Percentiles rank a stretch among this genome's conserved stretches.
These are phyloP conservation scores for Carex parvula DNA, from an alignment of 176 grass and related monocot species.

Conservation along the genomic window DNA sequence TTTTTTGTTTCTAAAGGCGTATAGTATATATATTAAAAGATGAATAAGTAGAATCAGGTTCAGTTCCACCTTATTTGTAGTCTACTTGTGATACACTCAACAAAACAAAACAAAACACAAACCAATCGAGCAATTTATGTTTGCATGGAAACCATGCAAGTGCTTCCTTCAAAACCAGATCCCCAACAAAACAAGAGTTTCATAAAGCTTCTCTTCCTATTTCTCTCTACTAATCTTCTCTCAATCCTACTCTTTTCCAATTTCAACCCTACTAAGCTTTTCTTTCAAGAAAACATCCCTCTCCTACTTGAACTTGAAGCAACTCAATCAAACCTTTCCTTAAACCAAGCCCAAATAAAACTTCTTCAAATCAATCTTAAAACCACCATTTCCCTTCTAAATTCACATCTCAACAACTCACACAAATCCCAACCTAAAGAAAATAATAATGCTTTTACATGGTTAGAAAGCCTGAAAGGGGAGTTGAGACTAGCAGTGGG, in stretches of 20 bases:
- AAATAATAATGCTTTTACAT: slow-evolving; percentile 1
- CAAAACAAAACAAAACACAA: slow-evolving; percentile 6
- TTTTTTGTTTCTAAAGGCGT: neutral
- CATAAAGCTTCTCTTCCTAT: slow-evolving; percentile 30
- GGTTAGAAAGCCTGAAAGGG: slow-evolving; percentile 12
- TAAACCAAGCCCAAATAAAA: slow-evolving; percentile 24
- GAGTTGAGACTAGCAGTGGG: slow-evolving; percentile 45
- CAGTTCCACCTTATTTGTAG: too few relatives aligned
- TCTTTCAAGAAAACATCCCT: neutral
- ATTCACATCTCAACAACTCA: slow-evolving; percentile 18
- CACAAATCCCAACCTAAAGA: neutral
- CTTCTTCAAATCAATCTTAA: slow-evolving; percentile 24
- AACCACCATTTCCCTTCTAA: slow-evolving; percentile 17
- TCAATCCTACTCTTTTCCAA: slow-evolving; percentile 48
- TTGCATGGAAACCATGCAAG: neutral
- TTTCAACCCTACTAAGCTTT: neutral
- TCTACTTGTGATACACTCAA: neutral
- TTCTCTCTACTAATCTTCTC: slow-evolving; percentile 27
- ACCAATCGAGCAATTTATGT: neutral
- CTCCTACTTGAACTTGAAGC: slow-evolving; percentile 15
- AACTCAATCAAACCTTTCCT: slow-evolving; percentile 15
- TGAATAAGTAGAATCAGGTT: too few relatives aligned
- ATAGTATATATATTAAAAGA: neutral
- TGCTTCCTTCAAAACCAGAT: neutral
- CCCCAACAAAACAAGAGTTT: neutral